A percentile compares a stretch with the other conserved stretches of the same genome.
Evolutionary conservation across 805 yeast species (phyloP).

Genomic region (Torulaspora microellipsoides): DNA sequence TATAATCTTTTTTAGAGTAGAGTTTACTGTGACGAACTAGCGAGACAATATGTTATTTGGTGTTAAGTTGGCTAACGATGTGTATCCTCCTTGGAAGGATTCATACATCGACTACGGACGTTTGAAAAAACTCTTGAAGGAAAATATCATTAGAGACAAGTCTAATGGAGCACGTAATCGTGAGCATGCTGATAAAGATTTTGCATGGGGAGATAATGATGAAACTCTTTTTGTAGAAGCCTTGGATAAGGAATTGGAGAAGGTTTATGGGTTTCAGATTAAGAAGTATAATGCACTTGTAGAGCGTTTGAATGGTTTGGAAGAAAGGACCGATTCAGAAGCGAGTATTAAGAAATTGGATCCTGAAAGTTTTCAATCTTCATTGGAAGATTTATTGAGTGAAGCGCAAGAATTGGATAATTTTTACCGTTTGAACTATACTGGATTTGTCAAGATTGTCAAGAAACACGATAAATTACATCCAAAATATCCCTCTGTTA

Average conservation of each 20-base stretch:
- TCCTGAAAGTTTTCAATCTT: conserved; percentile 55
- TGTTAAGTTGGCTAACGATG: conserved; percentile 72
- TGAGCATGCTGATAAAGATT: conserved; percentile 20
- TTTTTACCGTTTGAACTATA: conserved; percentile 86
- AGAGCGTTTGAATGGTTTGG: conserved; percentile 59
- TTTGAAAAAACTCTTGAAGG: conserved; percentile 65
- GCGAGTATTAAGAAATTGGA: conserved; percentile 43
- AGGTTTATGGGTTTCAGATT: conserved; percentile 69
- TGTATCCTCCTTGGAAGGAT: conserved; percentile 83
- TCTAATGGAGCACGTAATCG: conserved; percentile 14
- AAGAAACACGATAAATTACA: conserved; percentile 94
- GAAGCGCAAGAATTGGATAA: conserved; percentile 82
- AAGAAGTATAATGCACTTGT: conserved; percentile 65
- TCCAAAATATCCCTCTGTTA: conserved; percentile 74
- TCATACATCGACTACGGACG: conserved; percentile 63
- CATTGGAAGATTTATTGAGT: conserved; percentile 67
- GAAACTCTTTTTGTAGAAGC: conserved; percentile 64
- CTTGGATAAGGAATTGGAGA: conserved; percentile 66
- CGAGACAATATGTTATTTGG: conserved; percentile 68
- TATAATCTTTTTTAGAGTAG: too few species aligned
- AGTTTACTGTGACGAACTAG: too few species aligned
- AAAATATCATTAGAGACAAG: conserved; percentile 44
- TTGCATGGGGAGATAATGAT: conserved; percentile 64
- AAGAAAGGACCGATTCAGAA: conserved; percentile 48
- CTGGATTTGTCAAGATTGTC: conserved; percentile 91